phyloP scores from a whole-genome alignment of 75 land plant species.

The Picea glauca region DNA sequence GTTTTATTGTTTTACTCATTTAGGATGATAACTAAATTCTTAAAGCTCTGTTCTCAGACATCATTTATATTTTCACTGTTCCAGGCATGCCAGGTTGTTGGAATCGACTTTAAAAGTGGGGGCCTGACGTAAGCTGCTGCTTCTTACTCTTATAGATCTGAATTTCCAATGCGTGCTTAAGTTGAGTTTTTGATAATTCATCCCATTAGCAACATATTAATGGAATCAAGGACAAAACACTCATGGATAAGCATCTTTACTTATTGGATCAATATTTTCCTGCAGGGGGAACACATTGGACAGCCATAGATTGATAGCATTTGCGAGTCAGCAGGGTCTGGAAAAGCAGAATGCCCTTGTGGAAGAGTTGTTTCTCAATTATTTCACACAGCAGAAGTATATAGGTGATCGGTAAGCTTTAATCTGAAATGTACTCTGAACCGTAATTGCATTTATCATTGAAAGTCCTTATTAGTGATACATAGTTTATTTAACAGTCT shows the following conservation, averaged over 20 bases:
- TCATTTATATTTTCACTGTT: constrained; percentile 7
- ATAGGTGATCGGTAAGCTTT: constrained; percentile 65
- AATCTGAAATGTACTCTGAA: too few relatives aligned
- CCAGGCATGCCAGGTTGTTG: constrained; percentile 60
- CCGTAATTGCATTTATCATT: too few relatives aligned
- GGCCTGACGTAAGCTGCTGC: constrained; percentile 67
- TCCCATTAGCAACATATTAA: too few relatives aligned
- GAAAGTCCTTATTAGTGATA: too few relatives aligned
- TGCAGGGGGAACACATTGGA: constrained; percentile 85
- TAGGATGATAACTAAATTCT: too few relatives aligned
- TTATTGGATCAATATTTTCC: not conserved
- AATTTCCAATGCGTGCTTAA: too few relatives aligned
- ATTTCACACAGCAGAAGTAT: constrained; percentile 71
- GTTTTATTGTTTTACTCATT: too few relatives aligned
- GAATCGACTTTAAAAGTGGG: constrained; percentile 44
- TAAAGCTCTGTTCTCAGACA: too few relatives aligned
- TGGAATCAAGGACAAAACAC: too few relatives aligned
- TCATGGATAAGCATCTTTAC: not conserved
- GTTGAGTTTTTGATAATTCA: too few relatives aligned
- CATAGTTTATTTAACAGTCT: too few relatives aligned
- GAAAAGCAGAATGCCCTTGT: constrained; percentile 78
- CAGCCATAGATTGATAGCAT: constrained; percentile 76
- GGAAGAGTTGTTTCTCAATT: constrained; percentile 63
- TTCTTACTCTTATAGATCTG: too few relatives aligned
- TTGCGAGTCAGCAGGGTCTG: constrained; percentile 65